phyloP scores from a whole-genome alignment of 257 asterid species.

The Ajuga chamaepitys region DNA sequence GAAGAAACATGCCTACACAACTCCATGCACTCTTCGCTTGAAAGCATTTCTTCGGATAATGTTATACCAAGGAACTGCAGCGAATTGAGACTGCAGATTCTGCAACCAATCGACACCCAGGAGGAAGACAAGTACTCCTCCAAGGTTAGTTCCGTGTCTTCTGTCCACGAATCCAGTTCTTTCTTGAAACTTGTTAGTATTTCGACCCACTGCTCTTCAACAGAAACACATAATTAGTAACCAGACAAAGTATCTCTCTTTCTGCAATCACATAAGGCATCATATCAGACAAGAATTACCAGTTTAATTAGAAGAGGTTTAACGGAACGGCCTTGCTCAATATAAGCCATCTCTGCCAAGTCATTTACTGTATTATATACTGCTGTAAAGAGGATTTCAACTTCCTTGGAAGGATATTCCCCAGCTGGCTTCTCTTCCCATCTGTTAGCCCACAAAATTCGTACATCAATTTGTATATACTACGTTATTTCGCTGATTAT shows the following conservation, averaged over 20 bases:
- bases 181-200: slow-evolving; percentile 11
- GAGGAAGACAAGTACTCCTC: slow-evolving; percentile 25
- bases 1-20: slow-evolving; percentile 12
- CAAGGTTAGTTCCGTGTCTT: slow-evolving; percentile 11
- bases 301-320: slow-evolving; percentile 15
- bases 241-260: not conserved
- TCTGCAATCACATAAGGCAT: not conserved
- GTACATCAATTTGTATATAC: not conserved
- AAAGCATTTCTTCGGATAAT: slow-evolving; percentile 16
- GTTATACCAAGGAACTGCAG: slow-evolving; percentile 18
- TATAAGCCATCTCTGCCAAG: slow-evolving; percentile 24
- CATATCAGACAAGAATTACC: slow-evolving; percentile 12
- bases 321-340: slow-evolving; percentile 27
- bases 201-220: slow-evolving; percentile 20
- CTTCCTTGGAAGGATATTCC: slow-evolving; percentile 22
- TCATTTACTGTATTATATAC: slow-evolving; percentile 28
- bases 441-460: slow-evolving; percentile 10
- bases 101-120: slow-evolving; percentile 15
- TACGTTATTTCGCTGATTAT: not conserved
- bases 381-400: slow-evolving; percentile 21
- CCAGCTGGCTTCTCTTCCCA: slow-evolving; percentile 28
- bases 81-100: slow-evolving; percentile 16
- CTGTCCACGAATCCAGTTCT: slow-evolving; percentile 18
- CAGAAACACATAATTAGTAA: not conserved
- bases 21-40: slow-evolving; percentile 13